Base-by-base conservation (phyloP, 225 moss, liverwort and hornwort genomes). In the Physcomitrium patens region DNA sequence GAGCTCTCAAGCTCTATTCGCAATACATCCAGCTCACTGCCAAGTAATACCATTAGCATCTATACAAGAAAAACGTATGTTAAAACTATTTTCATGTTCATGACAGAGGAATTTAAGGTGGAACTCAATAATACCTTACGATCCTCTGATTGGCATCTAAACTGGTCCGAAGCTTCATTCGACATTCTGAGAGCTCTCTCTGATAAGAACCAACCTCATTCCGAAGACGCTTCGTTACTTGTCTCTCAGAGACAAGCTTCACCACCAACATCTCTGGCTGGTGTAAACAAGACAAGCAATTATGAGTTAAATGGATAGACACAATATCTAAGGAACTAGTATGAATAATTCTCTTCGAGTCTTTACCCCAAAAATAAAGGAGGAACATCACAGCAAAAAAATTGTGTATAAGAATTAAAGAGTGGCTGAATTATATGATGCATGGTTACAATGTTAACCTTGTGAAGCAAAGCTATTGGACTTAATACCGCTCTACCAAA, bases 11-110 rank as follows among this genome's bases (percentile, higher is more conserved):
- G 77, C 63, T 85, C 89, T 28, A 60, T 71, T 73, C 82, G 86
- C 83, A 90, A 68, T 55, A 77, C 79, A 73, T 91, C 83, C 60
- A 95, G 60, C 86, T 90, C 82, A 51, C 91, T 93, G 82, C 70
- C 28, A 71, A 22, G 47, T 75, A 47, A 69, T 23, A 54, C 20
- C 64, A 22, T 82, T 22, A 81, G 73, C 59, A 68, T 22, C 57
- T 63, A 68, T 77, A 10, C 19, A 70, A 7, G 58, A 50, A 7
- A 75, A 3, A 31, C 17, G 8, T 42, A 68, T 73, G 9, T 12
- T 52, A 27, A 74, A 53, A 2, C 5, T 31, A 31, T 31, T 31
- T 2, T 31, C 31, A 31, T 31, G 31, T 37, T 4, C 31, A 37
- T 37, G 31, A 37, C 31, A 37, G 5, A 37, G 5, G 31, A 37